Percentiles rank a stretch among this genome's conserved stretches.
Evolutionary conservation across 2,329 filamentous ascomycete genomes (phyloP).

Genomic region (Aspergillus pseudoviridinutans): DNA sequence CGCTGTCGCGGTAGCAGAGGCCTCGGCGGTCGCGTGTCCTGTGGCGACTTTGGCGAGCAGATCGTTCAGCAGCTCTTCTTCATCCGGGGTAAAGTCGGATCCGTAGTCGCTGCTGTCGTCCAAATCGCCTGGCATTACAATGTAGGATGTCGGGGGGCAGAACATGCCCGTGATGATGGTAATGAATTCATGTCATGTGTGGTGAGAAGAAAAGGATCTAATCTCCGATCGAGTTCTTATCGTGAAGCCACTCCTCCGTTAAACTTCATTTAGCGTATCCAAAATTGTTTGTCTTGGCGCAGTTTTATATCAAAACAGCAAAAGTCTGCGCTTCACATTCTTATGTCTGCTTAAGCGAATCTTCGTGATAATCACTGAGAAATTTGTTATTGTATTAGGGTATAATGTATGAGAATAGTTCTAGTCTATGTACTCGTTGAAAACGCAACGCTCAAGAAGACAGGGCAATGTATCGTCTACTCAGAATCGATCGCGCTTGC

Average conservation of each 20-base stretch:
- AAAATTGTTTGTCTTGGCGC: no score
- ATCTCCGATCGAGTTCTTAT: background rate
- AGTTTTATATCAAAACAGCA: no score
- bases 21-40: constrained; percentile 23
- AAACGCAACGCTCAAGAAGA: background rate
- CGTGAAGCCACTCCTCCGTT: background rate
- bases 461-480: background rate
- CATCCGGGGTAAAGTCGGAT: constrained; percentile 57
- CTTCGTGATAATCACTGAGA: background rate
- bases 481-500: background rate
- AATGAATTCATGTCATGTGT: constrained; percentile 18
- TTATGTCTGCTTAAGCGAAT: background rate
- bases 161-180: constrained; percentile 28
- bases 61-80: constrained; percentile 51
- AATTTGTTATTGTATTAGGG: background rate
- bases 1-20: constrained; percentile 10
- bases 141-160: constrained; percentile 19
- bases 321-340: no score
- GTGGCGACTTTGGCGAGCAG: constrained; percentile 47
- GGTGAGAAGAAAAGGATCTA: background rate
- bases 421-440: background rate
- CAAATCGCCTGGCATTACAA: constrained; percentile 16
- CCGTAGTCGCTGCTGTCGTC: constrained; percentile 55
- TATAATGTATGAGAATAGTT: background rate
- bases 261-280: background rate